These are phyloP conservation scores for Ustilago vetiveriae DNA, from an alignment of 1,284 basidiomycete genomes.

Conservation along the genomic window DNA sequence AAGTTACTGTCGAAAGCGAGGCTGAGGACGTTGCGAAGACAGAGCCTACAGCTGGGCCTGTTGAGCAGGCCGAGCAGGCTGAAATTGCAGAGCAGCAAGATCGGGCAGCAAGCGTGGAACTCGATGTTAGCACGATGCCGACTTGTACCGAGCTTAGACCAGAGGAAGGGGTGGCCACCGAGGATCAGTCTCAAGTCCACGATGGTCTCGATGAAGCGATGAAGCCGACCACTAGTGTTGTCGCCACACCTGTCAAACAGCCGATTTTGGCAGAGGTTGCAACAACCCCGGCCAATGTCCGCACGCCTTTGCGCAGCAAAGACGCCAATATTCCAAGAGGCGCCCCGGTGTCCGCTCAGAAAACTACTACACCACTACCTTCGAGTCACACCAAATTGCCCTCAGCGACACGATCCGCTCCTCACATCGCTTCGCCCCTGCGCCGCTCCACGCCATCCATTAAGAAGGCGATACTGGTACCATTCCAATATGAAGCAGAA, in stretches of 20 bases:
- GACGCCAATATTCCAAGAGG: constrained; percentile 20
- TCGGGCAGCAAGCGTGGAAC: no score
- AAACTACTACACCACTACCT: no score
- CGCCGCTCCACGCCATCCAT: constrained; percentile 3
- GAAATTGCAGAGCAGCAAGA: not conserved
- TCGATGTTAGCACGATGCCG: no score
- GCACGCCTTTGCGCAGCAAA: constrained; percentile 25
- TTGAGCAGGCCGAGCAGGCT: no score
- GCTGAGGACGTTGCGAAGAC: not conserved
- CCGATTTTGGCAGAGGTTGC: not conserved
- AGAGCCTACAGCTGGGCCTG: no score
- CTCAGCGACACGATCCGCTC: no score
- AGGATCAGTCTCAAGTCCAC: no score
- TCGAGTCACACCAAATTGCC: no score
- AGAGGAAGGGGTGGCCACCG: no score
- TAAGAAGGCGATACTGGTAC: not conserved
- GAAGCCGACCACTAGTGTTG: not conserved
- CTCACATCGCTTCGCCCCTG: constrained; percentile 3
- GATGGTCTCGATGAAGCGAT: not conserved
- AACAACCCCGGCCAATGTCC: not conserved
- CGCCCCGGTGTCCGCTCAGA: not conserved
- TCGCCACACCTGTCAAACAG: not conserved
- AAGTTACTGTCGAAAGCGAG: not conserved
- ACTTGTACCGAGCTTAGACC: not conserved
- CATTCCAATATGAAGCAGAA: not conserved